Percentiles rank a stretch among this genome's conserved stretches.
Conservation (phyloP, 495 filamentous ascomycete genomes). For the Daldinia vernicosa region DNA sequence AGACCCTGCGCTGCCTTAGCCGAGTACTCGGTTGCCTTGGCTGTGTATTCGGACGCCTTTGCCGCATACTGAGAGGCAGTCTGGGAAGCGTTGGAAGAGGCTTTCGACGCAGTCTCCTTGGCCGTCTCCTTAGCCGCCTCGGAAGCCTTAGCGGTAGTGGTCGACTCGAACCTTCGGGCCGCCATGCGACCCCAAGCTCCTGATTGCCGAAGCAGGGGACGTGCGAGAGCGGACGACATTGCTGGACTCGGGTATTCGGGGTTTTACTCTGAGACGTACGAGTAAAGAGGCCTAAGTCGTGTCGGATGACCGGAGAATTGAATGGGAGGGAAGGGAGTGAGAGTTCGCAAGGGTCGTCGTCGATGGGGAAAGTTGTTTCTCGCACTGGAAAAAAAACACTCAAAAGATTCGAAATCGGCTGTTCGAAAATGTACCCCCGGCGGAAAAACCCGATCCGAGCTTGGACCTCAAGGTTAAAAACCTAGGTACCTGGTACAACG, state of each 20-base stretch:
- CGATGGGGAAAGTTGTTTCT: constrained; percentile 17
- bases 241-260: constrained; percentile 28
- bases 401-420: constrained; percentile 40
- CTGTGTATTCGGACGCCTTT: constrained; percentile 71
- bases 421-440: constrained; percentile 38
- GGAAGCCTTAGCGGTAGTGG: constrained; percentile 45
- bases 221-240: constrained; percentile 47
- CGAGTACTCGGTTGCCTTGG: constrained; percentile 68
- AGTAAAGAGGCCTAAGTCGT: constrained; percentile 36
- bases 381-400: constrained; percentile 46
- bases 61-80: constrained; percentile 61
- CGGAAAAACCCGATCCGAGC: constrained; percentile 51
- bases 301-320: constrained; percentile 7
- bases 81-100: constrained; percentile 56
- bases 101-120: background rate
- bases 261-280: constrained; percentile 41
- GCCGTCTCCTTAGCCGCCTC: constrained; percentile 32
- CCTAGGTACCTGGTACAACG: constrained; percentile 16
- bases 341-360: constrained; percentile 31
- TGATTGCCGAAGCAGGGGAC: constrained; percentile 50
- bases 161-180: constrained; percentile 61
- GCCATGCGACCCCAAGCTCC: constrained; percentile 54
- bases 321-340: constrained; percentile 16
- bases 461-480: constrained; percentile 27
- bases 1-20: constrained; percentile 87